A percentile compares a stretch with the other conserved stretches of the same genome.
Conservation (phyloP, 1,284 basidiomycete species). For the Cryptococcus sp. region DNA sequence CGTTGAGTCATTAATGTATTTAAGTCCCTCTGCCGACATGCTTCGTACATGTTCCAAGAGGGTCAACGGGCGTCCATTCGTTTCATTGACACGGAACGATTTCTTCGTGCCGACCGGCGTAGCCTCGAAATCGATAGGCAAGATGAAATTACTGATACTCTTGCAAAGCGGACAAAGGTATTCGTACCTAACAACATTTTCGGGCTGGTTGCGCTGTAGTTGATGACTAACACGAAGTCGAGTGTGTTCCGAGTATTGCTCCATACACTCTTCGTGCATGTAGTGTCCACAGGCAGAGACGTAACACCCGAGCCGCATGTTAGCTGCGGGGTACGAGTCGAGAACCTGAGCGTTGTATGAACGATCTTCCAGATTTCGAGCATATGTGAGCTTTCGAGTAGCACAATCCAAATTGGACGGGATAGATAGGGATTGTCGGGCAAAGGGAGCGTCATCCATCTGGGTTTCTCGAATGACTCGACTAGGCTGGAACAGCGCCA, state of each 20-base stretch:
- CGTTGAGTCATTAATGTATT: constrained; percentile 38
- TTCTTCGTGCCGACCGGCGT: constrained; percentile 12
- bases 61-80: constrained; percentile 16
- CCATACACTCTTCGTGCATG: constrained; percentile 96
- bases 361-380: constrained; percentile 12
- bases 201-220: constrained; percentile 89
- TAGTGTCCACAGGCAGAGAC: constrained; percentile 90
- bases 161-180: constrained; percentile 99
- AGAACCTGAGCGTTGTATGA: constrained; percentile 39
- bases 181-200: constrained; percentile 85
- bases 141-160: constrained; percentile 87
- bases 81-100: neutral
- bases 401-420: constrained; percentile 61
- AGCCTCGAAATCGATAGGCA: constrained; percentile 62
- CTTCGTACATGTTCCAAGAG: constrained; percentile 39
- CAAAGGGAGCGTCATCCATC: constrained; percentile 63
- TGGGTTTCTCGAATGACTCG: constrained; percentile 76
- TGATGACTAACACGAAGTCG: constrained; percentile 84
- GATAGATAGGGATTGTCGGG: constrained; percentile 66
- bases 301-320: constrained; percentile 78
- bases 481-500: constrained; percentile 89
- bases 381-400: constrained; percentile 31
- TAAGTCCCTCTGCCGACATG: constrained; percentile 42
- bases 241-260: constrained; percentile 81
- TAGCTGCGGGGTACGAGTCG: constrained; percentile 61